Evolutionary conservation across 805 yeast genomes (phyloP).

Genomic region (Lipomyces mesembrius): DNA sequence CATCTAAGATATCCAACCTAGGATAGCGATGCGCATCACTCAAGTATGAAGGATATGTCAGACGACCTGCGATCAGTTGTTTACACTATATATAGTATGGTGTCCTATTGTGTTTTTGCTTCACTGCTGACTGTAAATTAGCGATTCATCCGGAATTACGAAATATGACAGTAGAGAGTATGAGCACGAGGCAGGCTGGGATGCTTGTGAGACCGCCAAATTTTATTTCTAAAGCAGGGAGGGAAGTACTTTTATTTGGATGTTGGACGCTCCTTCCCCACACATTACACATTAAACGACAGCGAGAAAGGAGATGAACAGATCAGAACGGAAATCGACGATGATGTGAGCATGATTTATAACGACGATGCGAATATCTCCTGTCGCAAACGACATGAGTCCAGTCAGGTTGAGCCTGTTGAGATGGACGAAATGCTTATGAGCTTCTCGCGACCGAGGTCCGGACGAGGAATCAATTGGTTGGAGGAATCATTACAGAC

Average conservation of each 20-base stretch:
- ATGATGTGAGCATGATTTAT: not conserved
- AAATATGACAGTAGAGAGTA: constrained; percentile 3
- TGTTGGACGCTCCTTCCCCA: not conserved
- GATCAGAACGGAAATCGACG: not conserved
- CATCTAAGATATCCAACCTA: not conserved
- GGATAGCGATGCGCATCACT: not conserved
- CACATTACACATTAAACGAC: not conserved
- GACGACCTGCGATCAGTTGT: not conserved
- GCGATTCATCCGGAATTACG: constrained; percentile 2
- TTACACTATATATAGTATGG: not conserved
- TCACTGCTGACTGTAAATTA: not conserved
- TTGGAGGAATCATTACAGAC: not conserved
- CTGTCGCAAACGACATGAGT: not conserved
- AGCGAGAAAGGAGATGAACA: not conserved
- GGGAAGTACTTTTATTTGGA: constrained; percentile 3
- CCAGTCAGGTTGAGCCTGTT: not conserved
- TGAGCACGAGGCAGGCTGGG: constrained; percentile 11
- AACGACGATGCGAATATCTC: not conserved
- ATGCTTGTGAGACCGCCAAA: constrained; percentile 8
- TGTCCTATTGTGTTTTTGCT: not conserved
- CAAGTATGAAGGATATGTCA: not conserved
- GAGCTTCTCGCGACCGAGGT: not conserved
- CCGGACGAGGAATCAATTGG: not conserved
- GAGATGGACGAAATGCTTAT: not conserved
- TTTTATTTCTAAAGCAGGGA: constrained; percentile 1